phyloP scores from a whole-genome alignment of 2,329 filamentous ascomycete species.

The Pyrenophora graminea region DNA sequence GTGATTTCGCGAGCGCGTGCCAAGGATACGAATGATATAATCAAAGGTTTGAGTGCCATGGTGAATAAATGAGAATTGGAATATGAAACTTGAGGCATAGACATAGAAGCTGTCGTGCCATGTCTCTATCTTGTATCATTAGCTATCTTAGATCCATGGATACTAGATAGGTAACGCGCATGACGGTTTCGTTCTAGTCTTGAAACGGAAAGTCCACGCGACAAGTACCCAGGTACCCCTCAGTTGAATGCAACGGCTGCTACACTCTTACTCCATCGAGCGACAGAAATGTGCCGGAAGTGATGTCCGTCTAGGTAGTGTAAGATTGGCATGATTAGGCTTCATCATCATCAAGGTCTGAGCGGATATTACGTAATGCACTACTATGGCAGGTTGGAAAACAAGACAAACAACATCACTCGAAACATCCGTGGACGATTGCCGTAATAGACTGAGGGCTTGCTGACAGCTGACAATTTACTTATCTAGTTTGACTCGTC shows the following conservation, averaged over 20 bases:
- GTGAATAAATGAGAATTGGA: neutral
- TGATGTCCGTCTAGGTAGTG: too few species aligned
- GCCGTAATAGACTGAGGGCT: too few species aligned
- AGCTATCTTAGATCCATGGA: neutral
- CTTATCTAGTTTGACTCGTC: too few species aligned
- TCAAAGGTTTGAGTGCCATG: conserved; percentile 4
- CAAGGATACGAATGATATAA: neutral
- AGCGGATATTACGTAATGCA: too few species aligned
- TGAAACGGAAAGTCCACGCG: conserved; percentile 20
- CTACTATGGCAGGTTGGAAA: too few species aligned
- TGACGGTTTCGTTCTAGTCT: conserved; percentile 4
- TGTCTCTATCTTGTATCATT: conserved; percentile 1
- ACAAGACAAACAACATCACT: too few species aligned
- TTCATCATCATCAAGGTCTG: too few species aligned
- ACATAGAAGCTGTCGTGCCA: neutral
- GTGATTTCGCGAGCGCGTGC: conserved; percentile 47
- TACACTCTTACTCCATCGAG: conserved; percentile 8
- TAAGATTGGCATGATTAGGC: too few species aligned
- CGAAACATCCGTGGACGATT: too few species aligned
- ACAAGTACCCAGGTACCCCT: conserved; percentile 10
- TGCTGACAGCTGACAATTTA: too few species aligned
- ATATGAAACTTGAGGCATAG: neutral
- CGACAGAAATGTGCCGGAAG: neutral
- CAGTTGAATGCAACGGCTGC: conserved; percentile 7
- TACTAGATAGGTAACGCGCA: neutral